phyloP scores from a whole-genome alignment of 768 basidiomycete species.

The Neoboletus subvelutipes region DNA sequence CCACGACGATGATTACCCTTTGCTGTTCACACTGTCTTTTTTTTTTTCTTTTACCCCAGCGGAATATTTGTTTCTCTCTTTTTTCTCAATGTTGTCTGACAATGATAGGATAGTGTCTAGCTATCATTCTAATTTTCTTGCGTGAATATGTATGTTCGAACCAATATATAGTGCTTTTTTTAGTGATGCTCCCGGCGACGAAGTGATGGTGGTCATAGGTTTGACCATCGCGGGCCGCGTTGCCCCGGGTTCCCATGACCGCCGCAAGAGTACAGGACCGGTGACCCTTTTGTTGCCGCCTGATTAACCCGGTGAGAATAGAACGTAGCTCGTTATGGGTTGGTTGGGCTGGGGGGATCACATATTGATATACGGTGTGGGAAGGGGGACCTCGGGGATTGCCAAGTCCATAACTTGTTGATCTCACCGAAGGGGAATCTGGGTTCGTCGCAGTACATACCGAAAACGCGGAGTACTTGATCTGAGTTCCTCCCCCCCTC shows the following conservation, averaged over 20 bases:
- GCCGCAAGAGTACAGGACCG: not conserved
- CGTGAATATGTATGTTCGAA: constrained; percentile 6
- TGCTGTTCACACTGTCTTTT: not conserved
- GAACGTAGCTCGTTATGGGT: not conserved
- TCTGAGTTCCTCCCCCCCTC: too few relatives aligned
- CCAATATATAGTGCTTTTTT: not conserved
- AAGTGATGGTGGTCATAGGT: not conserved
- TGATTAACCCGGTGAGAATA: not conserved
- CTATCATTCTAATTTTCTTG: constrained; percentile 21
- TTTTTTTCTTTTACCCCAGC: not conserved
- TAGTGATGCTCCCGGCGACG: not conserved
- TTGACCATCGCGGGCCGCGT: not conserved
- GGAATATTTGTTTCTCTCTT: not conserved
- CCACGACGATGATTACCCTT: constrained; percentile 5
- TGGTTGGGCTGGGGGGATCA: not conserved
- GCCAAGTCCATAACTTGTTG: not conserved
- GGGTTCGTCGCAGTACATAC: not conserved
- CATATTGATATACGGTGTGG: not conserved
- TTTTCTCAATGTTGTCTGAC: constrained; percentile 8
- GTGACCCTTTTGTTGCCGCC: not conserved
- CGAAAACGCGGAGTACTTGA: too few relatives aligned
- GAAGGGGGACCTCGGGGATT: not conserved
- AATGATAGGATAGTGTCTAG: constrained; percentile 11
- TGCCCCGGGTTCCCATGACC: not conserved
- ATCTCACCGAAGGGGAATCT: not conserved